phyloP scores from a whole-genome alignment of 306 rosid genomes.

The Comarum palustre region DNA sequence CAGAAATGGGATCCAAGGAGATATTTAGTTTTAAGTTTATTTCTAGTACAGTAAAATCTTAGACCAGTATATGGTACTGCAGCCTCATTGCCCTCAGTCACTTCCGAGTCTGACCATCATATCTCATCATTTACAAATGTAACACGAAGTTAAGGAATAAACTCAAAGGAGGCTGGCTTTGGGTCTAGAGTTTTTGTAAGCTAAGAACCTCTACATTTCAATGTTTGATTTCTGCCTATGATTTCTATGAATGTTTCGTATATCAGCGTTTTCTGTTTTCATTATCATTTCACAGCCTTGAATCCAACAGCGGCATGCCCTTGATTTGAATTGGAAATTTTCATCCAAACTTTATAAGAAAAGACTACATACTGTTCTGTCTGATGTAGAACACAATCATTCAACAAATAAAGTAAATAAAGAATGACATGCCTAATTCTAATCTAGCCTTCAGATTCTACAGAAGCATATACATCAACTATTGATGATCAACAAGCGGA shows the following conservation, averaged over 20 bases:
- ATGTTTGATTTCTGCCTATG: neutral
- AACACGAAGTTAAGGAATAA: neutral
- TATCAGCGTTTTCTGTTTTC: neutral
- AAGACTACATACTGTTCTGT: neutral
- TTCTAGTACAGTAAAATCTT: neutral
- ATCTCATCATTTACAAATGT: conserved; percentile 3
- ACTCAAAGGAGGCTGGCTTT: neutral
- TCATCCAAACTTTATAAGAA: neutral
- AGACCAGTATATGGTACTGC: conserved; percentile 11
- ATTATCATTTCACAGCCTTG: neutral
- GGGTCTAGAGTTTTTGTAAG: conserved; percentile 17
- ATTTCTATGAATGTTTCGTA: neutral
- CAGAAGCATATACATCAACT: neutral
- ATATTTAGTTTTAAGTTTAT: conserved; percentile 1
- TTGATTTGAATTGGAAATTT: neutral
- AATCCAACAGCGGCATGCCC: neutral
- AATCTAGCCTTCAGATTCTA: neutral
- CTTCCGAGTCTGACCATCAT: neutral
- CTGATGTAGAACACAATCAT: neutral
- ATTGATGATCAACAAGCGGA: neutral
- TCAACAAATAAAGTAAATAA: neutral
- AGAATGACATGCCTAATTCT: neutral
- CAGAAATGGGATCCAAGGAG: neutral
- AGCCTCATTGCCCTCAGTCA: conserved; percentile 5
- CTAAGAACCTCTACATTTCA: neutral